Conservation (phyloP, 805 yeast species). For the Metschnikowia cubensis region DNA sequence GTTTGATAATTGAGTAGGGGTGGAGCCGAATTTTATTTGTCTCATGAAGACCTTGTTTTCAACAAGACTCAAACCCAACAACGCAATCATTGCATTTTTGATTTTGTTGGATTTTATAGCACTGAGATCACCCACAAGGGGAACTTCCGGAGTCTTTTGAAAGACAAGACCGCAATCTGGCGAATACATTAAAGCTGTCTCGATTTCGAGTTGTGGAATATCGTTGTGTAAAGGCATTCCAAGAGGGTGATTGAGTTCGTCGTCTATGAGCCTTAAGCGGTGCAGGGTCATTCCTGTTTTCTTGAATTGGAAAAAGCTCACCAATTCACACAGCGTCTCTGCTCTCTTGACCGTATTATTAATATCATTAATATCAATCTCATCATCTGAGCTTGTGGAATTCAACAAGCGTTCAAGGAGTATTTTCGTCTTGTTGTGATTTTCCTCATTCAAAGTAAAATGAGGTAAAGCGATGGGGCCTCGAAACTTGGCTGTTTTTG, state of each 20-base stretch:
- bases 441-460: constrained; percentile 38
- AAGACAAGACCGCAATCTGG: constrained; percentile 82
- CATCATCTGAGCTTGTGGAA: constrained; percentile 35
- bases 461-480: constrained; percentile 63
- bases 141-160: constrained; percentile 15
- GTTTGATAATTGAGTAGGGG: constrained; percentile 77
- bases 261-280: constrained; percentile 61
- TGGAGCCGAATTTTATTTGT: constrained; percentile 68
- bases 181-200: constrained; percentile 64
- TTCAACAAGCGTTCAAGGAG: constrained; percentile 44
- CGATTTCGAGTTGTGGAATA: constrained; percentile 54
- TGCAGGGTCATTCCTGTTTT: constrained; percentile 51
- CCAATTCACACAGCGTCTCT: constrained; percentile 59
- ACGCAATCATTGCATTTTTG: constrained; percentile 43
- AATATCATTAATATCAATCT: constrained; percentile 37
- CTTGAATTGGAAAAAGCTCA: constrained; percentile 63
- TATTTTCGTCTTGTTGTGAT: constrained; percentile 44
- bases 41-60: constrained; percentile 58
- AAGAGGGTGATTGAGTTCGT: constrained; percentile 66
- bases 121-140: constrained; percentile 50
- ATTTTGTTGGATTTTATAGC: constrained; percentile 42
- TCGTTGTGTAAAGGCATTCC: constrained; percentile 64
- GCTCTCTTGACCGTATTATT: constrained; percentile 31
- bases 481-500: constrained; percentile 61
- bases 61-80: constrained; percentile 38